Conservation (phyloP, 192 early-diverging fungal genomes). For the Coemansia sp. region DNA sequence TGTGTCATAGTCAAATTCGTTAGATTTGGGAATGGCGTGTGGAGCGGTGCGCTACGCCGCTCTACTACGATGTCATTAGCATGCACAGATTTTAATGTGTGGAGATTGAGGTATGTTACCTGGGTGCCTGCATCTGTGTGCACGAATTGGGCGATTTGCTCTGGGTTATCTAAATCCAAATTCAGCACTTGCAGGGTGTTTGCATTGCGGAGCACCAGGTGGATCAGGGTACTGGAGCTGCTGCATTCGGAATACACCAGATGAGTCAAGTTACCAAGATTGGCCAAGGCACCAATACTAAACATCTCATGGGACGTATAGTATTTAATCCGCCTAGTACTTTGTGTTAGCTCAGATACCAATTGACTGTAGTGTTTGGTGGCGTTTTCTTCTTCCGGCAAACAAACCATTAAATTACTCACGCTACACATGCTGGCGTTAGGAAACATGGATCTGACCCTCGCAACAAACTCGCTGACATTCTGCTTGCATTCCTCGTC, state of each 20-base stretch:
- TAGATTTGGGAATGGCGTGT: not conserved
- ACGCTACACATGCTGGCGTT: slow-evolving; percentile 4
- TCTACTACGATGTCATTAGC: not conserved
- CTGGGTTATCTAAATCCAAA: slow-evolving; percentile 8
- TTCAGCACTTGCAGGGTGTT: slow-evolving; percentile 5
- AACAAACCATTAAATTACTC: slow-evolving; percentile 7
- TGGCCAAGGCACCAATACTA: not conserved
- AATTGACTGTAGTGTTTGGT: not conserved
- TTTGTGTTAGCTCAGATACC: slow-evolving; percentile 6
- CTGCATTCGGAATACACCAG: slow-evolving; percentile 20
- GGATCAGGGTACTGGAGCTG: slow-evolving; percentile 6
- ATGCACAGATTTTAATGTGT: not conserved
- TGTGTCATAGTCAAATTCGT: not conserved
- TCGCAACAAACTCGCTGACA: slow-evolving; percentile 2
- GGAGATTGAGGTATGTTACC: not conserved
- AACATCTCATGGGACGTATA: slow-evolving; percentile 7
- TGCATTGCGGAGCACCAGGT: slow-evolving; percentile 13
- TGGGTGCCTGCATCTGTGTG: not conserved
- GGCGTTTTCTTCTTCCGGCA: not conserved
- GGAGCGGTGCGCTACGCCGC: not conserved
- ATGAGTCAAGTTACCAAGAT: not conserved
- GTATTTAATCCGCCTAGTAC: not conserved
- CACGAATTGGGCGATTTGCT: not conserved
- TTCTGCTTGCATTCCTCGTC: not conserved
- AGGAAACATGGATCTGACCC: slow-evolving; percentile 16